Base-by-base conservation (phyloP, 331 rosid genomes). In the Acacia concinna region DNA sequence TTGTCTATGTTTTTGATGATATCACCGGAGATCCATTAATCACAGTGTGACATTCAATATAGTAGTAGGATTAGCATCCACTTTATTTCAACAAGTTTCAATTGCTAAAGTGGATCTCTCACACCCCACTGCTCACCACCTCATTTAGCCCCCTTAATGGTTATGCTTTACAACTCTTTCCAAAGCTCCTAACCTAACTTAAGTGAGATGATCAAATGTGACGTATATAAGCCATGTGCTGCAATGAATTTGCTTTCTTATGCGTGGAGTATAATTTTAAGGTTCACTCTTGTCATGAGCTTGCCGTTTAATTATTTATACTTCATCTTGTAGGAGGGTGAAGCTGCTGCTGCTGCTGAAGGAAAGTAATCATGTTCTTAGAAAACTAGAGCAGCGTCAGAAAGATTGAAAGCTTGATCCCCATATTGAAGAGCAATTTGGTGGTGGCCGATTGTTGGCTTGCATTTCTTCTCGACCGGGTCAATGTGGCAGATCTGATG, bases 401-500 rank as follows among this genome's bases (percentile, higher is more conserved):
- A 63, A 79, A 25, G 78, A 79, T 12, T 68, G 78, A 6, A 51
- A 62, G 21, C 83, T 79, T 79, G 79, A 79, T 13, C 4, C 74
- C 2, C 78, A 79, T 30, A 73, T 79, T 11, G 83, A 79, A 79
- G 78, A 79, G 83, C 83, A 79, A 41, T 79, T 79, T 25, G 74
- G 79, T 7, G 41, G 71, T 18, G 83, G 83, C 5, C 70, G 83
- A 57, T 64, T 79, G 59, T 1, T 79, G 68, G 83, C 83, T 20
- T 46, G 83, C 74, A 79, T 79, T 54, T 79, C 83, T 9, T 79
- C 83, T 40, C 79, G 83, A 18, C 83, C 83, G 12, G 83, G 83
- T 62, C 83, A 79, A 63, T 79, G 83, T 73, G 83, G 83, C 74
- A 63, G 83, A 64, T 41, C 79, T 25, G 83, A 79, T 73, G 83